Evolutionary conservation across 495 filamentous ascomycete genomes (phyloP), one percentile per base, ranked within the genome.

Genomic region (Aspergillus wentii): DNA sequence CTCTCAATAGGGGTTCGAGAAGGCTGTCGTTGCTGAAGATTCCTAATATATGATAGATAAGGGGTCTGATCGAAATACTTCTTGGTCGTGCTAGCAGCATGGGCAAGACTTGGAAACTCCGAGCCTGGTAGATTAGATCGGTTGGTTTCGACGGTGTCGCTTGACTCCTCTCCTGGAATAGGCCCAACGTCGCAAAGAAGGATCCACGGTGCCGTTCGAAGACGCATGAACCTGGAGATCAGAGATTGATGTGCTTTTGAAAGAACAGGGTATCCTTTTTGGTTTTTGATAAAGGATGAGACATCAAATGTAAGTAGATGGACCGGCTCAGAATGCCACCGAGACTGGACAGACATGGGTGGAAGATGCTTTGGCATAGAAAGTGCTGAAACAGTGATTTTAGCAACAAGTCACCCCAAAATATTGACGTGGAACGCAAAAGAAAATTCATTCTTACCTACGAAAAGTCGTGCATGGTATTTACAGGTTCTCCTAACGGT

Each of bases 311-410:
- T 77, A 1, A 99, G 68, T 36, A 94, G 72, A 37, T 88, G 85
- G 3, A 97, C 68, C 15, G 92, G 90, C 47, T 99, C 92, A 1
- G 86, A 83, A 62, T 88, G 90, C 92, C 92, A 99, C n/a, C 92
- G 75, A 10, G 79, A 81, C 48, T 92, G 87, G 6, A 95, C 69
- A 16, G 73, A 64, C 25, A 76, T 67, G 16, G 81, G 66, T 5
- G 94, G 94, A 14, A 95, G 70, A 22, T 83, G 74, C n/a, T 78
- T 78, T 17, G 90, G 88, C 35, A 97, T 69, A 38, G 72, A 70
- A 9, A 98, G 69, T n/a, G 84, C 88, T 94, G 45, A 27, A 10
- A 17, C 48, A 40, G 22, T 16, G 4, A 41, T 34, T 18, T 60
- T 38, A 51, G 53, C 28, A 42, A 33, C 14, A 32, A 20, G n/a